Base-by-base conservation (phyloP, 768 basidiomycete species). In the Kwoniella sp. region DNA sequence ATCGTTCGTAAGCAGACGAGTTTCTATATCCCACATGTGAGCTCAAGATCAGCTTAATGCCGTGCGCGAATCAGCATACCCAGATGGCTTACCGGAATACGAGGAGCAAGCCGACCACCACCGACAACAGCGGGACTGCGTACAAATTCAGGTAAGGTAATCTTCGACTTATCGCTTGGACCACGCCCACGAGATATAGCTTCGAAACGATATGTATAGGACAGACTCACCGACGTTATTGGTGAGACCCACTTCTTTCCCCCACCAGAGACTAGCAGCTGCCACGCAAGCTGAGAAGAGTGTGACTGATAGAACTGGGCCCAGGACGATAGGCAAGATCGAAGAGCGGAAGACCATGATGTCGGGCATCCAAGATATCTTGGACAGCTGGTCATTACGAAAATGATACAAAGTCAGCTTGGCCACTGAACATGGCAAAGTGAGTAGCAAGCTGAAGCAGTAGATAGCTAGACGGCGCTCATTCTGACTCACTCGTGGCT, bases 21-120 rank as follows among this genome's bases (percentile, higher is more conserved):
- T 68, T 72, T 52, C 67, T 65, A 61, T 37, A 20, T 29, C 15
- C 22, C n/a, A n/a, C n/a, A n/a, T n/a, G n/a, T n/a, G n/a, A n/a
- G n/a, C n/a, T n/a, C n/a, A n/a, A n/a, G n/a, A n/a, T n/a, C n/a
- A n/a, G n/a, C n/a, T n/a, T n/a, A n/a, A n/a, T n/a, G n/a, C n/a
- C n/a, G n/a, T n/a, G n/a, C n/a, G n/a, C n/a, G n/a, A n/a, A n/a
- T n/a, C n/a, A n/a, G n/a, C n/a, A n/a, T n/a, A n/a, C n/a, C n/a
- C n/a, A n/a, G n/a, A n/a, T n/a, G n/a, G n/a, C 50, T 64, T n/a
- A 76, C 73, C 75, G 61, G 57, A 75, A 71, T 12, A 74, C 74
- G 62, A 95, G 84, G 60, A 95, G 88, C 63, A 96, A 84, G 70
- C 92, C 93, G 57, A 94, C 93, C 70, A 95, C 93, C 13, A 96